Percentiles rank a stretch among this genome's conserved stretches.
Evolutionary conservation across 768 basidiomycete genomes (phyloP).

Genomic region (Tylopilus rubrobrunneus): DNA sequence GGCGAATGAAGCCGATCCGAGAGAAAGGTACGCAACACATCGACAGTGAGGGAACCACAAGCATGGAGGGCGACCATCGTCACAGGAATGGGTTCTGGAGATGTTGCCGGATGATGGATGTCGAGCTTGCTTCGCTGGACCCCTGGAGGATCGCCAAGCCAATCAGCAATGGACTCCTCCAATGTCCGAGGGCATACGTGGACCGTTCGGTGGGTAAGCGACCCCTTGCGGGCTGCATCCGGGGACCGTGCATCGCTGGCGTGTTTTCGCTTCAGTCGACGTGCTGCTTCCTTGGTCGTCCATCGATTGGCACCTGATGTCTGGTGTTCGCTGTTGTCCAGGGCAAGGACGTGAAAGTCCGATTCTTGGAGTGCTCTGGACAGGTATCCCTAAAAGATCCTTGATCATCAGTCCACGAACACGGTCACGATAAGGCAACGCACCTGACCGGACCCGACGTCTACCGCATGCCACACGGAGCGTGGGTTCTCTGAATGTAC

Average conservation of each 20-base stretch:
- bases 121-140: background rate
- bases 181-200: conserved; percentile 51
- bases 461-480: conserved; percentile 48
- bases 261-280: conserved; percentile 13
- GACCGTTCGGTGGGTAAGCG: conserved; percentile 54
- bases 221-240: conserved; percentile 18
- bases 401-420: background rate
- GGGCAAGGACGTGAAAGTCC: conserved; percentile 53
- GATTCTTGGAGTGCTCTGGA: conserved; percentile 44
- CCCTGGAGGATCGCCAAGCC: conserved; percentile 37
- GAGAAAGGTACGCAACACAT: conserved; percentile 56
- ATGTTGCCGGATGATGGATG: background rate
- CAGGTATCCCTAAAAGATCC: conserved; percentile 50
- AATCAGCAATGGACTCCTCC: conserved; percentile 43
- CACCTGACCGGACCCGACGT: conserved; percentile 74
- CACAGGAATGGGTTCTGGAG: conserved; percentile 37
- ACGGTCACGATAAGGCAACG: conserved; percentile 7
- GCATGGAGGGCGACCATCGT: conserved; percentile 70
- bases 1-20: conserved; percentile 17
- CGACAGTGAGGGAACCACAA: conserved; percentile 70
- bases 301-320: conserved; percentile 53
- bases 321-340: conserved; percentile 60
- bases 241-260: background rate
- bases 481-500: conserved; percentile 22
- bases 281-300: conserved; percentile 27